Percentiles rank a stretch among this genome's conserved stretches.
phyloP scores from a whole-genome alignment of 2,329 filamentous ascomycete genomes.

The Aureobasidium mangrovei region DNA sequence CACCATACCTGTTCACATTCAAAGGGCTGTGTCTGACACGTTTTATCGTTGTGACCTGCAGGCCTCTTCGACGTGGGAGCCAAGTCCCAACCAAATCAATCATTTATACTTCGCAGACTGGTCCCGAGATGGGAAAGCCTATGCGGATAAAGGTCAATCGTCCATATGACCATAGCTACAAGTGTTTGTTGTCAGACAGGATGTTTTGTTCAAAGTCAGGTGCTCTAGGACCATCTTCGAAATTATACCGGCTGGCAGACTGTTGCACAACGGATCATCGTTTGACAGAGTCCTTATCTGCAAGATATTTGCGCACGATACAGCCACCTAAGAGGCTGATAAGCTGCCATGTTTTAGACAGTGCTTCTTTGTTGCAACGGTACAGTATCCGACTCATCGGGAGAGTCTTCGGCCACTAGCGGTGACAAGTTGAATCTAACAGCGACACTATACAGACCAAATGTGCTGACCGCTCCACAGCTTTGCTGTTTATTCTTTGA shows the following conservation, averaged over 20 bases:
- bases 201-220: too few species aligned
- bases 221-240: neutral
- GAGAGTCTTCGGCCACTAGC: too few species aligned
- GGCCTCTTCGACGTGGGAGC: neutral
- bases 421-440: neutral
- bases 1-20: neutral
- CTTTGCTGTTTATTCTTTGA: neutral
- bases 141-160: neutral
- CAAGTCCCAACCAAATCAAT: neutral
- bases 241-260: neutral
- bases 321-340: neutral
- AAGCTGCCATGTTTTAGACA: neutral
- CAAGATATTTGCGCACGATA: neutral
- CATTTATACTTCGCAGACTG: conserved; percentile 2
- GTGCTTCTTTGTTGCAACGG: neutral
- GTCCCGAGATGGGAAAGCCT: conserved; percentile 2
- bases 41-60: neutral
- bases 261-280: neutral
- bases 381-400: neutral
- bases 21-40: neutral
- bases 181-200: too few species aligned
- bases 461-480: neutral
- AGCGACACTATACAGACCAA: neutral
- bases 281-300: neutral
- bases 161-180: too few species aligned